Conservation (phyloP, 345 rosid species). For the Passiflora organensis region DNA sequence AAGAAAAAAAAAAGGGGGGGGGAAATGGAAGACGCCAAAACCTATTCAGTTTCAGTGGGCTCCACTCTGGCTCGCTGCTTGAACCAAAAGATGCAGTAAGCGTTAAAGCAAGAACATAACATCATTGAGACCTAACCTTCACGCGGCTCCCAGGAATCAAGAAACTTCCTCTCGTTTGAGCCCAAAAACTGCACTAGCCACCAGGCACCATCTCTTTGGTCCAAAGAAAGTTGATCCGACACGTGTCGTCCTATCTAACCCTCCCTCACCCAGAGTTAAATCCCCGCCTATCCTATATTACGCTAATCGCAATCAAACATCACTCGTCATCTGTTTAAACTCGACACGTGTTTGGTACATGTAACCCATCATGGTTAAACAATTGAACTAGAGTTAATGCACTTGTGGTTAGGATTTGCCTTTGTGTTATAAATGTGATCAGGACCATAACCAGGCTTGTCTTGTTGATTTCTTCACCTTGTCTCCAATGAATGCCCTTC, state of each 20-base stretch:
- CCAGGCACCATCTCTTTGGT: slow-evolving; percentile 14
- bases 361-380: slow-evolving; percentile 13
- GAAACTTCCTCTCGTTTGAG: slow-evolving; percentile 21
- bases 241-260: slow-evolving; percentile 18
- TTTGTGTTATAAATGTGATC: background rate
- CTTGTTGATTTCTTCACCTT: no score
- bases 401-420: slow-evolving; percentile 14
- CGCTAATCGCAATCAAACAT: background rate
- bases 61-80: background rate
- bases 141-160: slow-evolving; percentile 18
- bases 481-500: no score
- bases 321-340: slow-evolving; percentile 5
- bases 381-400: slow-evolving; percentile 22
- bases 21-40: no score
- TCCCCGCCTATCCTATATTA: background rate
- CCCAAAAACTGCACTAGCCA: slow-evolving; percentile 4
- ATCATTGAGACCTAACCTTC: background rate
- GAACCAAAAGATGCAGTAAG: no score
- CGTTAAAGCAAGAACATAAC: no score
- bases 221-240: background rate
- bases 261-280: background rate
- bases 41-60: no score
- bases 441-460: background rate
- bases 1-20: no score
- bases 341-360: slow-evolving; percentile 43